A percentile compares a stretch with the other conserved stretches of the same genome.
Conservation (phyloP, 1,284 basidiomycete genomes). For the Ustilago shanxiensis region DNA sequence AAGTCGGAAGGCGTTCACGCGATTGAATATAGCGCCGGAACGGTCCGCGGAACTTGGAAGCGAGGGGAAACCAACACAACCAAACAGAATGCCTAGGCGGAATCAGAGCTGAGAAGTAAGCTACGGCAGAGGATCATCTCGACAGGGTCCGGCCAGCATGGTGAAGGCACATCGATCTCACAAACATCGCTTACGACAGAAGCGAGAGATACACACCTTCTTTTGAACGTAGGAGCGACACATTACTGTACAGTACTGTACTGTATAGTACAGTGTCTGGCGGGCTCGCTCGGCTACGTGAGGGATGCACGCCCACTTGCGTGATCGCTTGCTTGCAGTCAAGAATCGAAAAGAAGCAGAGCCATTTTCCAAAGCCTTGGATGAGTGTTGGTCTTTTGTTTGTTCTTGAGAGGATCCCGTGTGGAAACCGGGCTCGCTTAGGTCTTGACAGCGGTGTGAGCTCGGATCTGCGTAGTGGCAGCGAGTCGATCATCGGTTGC, state of each 20-base stretch:
- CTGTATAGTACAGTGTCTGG: no score
- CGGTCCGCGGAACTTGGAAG: not conserved
- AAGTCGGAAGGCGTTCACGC: not conserved
- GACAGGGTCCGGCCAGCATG: not conserved
- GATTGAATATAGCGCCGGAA: not conserved
- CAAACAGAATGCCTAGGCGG: not conserved
- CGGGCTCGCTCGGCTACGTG: not conserved
- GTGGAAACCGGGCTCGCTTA: conserved; percentile 2
- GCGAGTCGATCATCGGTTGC: conserved; percentile 14
- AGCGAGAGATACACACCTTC: conserved; percentile 4
- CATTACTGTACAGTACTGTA: no score
- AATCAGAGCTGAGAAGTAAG: not conserved
- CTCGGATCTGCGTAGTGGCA: conserved; percentile 9
- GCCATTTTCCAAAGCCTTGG: not conserved
- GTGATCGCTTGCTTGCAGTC: not conserved
- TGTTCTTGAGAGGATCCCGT: not conserved
- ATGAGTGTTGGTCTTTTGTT: not conserved
- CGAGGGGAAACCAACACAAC: not conserved
- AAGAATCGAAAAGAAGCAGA: not conserved
- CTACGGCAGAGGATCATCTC: not conserved
- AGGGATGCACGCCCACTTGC: not conserved
- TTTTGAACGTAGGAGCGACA: not conserved
- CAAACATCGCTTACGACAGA: conserved; percentile 3
- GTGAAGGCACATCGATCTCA: not conserved
- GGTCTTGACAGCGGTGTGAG: conserved; percentile 10